Conservation (phyloP, 2,329 filamentous ascomycete species). For the Fusarium dimerum region DNA sequence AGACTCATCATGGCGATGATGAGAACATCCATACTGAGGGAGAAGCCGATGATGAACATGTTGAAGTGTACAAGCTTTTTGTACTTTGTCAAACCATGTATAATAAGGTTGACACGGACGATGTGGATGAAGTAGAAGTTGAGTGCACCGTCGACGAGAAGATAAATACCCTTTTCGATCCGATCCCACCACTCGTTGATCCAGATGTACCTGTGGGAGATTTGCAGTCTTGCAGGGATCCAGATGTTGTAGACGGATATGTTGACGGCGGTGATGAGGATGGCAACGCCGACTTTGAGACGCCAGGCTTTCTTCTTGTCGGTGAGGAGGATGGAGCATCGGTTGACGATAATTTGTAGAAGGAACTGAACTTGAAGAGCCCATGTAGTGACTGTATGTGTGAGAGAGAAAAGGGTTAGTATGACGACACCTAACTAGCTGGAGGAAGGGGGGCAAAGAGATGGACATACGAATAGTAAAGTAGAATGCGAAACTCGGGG, state of each 20-base stretch:
- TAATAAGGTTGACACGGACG: constrained; percentile 22
- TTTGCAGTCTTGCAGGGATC: constrained; percentile 27
- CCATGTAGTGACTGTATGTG: constrained; percentile 28
- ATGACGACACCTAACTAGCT: fast-evolving
- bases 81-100: constrained; percentile 26
- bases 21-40: constrained; percentile 29
- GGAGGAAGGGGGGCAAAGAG: neutral
- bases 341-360: constrained; percentile 31
- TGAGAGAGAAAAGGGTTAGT: constrained; percentile 9
- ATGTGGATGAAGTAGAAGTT: constrained; percentile 30
- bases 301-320: constrained; percentile 17
- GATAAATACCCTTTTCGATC: constrained; percentile 31
- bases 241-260: constrained; percentile 30
- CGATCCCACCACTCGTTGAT: constrained; percentile 30
- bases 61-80: constrained; percentile 28
- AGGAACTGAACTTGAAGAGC: constrained; percentile 30
- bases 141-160: constrained; percentile 23
- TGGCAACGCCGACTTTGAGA: constrained; percentile 21
- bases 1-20: constrained; percentile 32
- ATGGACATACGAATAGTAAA: constrained; percentile 27
- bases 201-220: constrained; percentile 25
- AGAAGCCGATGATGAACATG: constrained; percentile 31
- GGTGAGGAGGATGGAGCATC: constrained; percentile 25
- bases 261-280: constrained; percentile 28
- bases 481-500: constrained; percentile 28